Evolutionary conservation across 805 yeast species (phyloP).

Genomic region (Schwanniomyces occidentalis): DNA sequence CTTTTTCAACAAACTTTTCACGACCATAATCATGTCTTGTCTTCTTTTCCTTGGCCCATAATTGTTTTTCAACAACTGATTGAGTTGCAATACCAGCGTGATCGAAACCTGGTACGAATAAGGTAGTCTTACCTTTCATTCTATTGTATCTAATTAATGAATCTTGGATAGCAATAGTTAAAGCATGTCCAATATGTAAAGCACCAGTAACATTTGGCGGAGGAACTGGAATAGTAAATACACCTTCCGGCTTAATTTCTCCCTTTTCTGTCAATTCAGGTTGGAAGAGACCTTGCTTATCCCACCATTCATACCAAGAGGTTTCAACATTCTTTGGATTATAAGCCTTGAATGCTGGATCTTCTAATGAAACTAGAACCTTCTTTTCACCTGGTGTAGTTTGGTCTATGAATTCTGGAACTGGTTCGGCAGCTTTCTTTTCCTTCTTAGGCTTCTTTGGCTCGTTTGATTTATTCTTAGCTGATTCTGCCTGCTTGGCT

Average conservation of each 20-base stretch:
- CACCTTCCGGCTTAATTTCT: constrained; percentile 74
- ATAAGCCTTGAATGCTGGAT: constrained; percentile 91
- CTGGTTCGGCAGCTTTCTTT: constrained; percentile 66
- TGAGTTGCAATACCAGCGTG: constrained; percentile 99
- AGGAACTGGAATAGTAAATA: constrained; percentile 93
- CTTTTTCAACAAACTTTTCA: constrained; percentile 81
- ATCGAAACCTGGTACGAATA: constrained; percentile 95
- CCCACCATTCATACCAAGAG: constrained; percentile 99
- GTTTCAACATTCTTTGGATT: constrained; percentile 91
- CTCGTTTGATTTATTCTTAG: constrained; percentile 41
- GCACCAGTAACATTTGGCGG: constrained; percentile 99
- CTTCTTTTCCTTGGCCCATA: constrained; percentile 83
- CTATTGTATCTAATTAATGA: constrained; percentile 89
- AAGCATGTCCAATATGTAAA: constrained; percentile 96
- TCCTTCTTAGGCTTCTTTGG: constrained; percentile 66
- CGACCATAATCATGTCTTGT: constrained; percentile 96
- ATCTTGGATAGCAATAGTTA: constrained; percentile 94
- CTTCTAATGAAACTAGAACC: constrained; percentile 79
- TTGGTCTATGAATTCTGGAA: constrained; percentile 81
- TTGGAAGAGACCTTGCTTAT: constrained; percentile 77
- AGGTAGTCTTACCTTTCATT: constrained; percentile 94
- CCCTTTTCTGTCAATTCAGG: constrained; percentile 84
- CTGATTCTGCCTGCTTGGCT: constrained; percentile 53
- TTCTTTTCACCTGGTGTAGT: constrained; percentile 93
- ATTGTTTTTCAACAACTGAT: constrained; percentile 94